Conservation (phyloP, 345 rosid species). For the Salix brachista region DNA sequence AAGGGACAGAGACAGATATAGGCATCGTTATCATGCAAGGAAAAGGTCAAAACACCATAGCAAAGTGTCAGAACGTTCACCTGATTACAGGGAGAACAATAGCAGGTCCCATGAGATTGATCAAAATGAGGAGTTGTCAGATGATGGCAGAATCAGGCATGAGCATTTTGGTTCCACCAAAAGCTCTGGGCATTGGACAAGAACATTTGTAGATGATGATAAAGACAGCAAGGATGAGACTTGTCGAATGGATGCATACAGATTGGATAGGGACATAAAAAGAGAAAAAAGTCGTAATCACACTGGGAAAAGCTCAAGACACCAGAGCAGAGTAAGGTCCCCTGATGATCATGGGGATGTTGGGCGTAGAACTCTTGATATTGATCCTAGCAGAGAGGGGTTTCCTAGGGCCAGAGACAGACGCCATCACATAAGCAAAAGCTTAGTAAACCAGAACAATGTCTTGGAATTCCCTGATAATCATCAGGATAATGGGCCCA, state of each 20-base stretch:
- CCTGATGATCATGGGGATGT: slow-evolving; percentile 16
- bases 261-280: slow-evolving; percentile 14
- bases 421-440: slow-evolving; percentile 18
- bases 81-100: slow-evolving; percentile 16
- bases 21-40: slow-evolving; percentile 2
- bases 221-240: slow-evolving; percentile 1
- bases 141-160: slow-evolving; percentile 14
- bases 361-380: slow-evolving; percentile 12
- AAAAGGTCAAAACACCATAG: slow-evolving; percentile 19
- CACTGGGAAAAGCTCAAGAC: slow-evolving; percentile 25
- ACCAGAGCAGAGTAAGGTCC: slow-evolving; percentile 17
- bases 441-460: slow-evolving; percentile 12
- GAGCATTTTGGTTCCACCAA: slow-evolving; percentile 3
- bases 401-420: slow-evolving; percentile 23
- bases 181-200: slow-evolving; percentile 9
- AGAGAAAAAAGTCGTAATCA: slow-evolving; percentile 9
- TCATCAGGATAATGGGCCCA: slow-evolving; percentile 1
- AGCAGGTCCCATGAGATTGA: slow-evolving; percentile 23
- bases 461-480: slow-evolving; percentile 12
- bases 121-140: slow-evolving; percentile 25
- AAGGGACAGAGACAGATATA: slow-evolving; percentile 18
- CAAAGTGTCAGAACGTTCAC: slow-evolving; percentile 30
- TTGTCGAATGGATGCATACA: slow-evolving; percentile 18
- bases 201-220: not conserved
- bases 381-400: slow-evolving; percentile 13